Base-by-base conservation (phyloP, 306 rosid species). In the Lagenaria siceraria region DNA sequence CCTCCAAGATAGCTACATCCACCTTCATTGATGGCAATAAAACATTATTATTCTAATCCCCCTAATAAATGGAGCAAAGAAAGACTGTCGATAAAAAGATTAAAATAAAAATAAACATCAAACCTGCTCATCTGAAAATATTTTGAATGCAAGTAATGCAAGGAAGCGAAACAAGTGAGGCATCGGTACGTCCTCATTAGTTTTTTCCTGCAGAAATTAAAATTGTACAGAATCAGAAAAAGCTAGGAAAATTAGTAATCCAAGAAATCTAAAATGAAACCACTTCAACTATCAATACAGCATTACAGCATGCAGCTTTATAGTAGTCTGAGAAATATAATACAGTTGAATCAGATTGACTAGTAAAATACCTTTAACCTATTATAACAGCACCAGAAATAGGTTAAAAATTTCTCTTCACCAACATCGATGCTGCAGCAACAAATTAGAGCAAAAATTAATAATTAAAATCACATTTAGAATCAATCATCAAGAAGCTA, bases 311-410 rank as follows among this genome's bases (percentile, higher is more conserved):
- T 69, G 75, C 46, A 69, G 42, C 15, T 22, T 69, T 60, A 11
- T 21, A 42, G 54, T 42, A 22, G 35, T 69, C 36, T 40, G 46
- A 35, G 43, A 64, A 35, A 64, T 64, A 31, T 35, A 64, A 42
- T 12, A 66, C 31, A 66, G 31, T 38, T 38, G 52, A 25, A 40
- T 68, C 49, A 60, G 60, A 38, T 65, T 48, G 54, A 63, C 19
- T 12, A 36, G 66, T 33, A 51, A 78, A 55, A 61, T 84, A 88
- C 91, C 96, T 89, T 88, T 48, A 93, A 78, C 80, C 90, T 86
- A 80, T 93, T 88, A 77, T 82, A 93, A 80, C 97, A 93, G 91
- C 96, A 93, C 98, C 98, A 93, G 89, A 93, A 93, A 84, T 91
- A 91, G 51, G 91, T 91, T 81, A 93, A 76, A 80, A 88, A 93